Conservation (phyloP, 441 rosid genomes). For the Macaranga tanarius region DNA sequence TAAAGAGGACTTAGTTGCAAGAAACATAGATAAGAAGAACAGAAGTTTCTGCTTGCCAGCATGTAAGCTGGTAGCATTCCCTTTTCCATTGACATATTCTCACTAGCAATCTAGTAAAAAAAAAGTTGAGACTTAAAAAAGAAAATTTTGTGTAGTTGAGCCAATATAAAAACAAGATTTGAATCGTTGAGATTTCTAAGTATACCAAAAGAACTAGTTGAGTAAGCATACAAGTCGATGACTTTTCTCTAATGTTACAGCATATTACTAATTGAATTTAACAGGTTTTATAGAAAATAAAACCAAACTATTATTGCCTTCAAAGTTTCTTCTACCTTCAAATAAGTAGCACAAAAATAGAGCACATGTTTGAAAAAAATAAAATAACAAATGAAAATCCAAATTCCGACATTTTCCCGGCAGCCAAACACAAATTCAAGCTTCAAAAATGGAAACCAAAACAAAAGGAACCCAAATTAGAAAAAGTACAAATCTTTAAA, state of each 20-base stretch:
- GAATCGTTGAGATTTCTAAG: conserved; percentile 1
- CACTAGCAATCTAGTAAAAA: neutral
- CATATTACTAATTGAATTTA: neutral
- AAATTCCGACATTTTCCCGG: conserved; percentile 17
- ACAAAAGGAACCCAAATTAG: conserved; percentile 17
- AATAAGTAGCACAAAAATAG: neutral
- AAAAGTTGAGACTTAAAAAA: too few relatives aligned
- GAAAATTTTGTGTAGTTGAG: too few relatives aligned
- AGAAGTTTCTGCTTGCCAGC: conserved; percentile 4
- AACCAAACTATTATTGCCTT: conserved; percentile 1
- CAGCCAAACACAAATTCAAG: conserved; percentile 18
- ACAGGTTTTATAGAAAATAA: neutral
- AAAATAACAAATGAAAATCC: neutral
- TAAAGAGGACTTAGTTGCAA: neutral
- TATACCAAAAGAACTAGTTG: neutral
- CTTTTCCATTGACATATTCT: neutral
- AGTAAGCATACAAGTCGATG: conserved; percentile 12
- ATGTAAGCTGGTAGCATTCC: neutral
- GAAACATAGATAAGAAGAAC: neutral
- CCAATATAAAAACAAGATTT: neutral
- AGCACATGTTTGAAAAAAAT: neutral
- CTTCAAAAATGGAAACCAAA: conserved; percentile 11
- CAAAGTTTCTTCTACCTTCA: neutral
- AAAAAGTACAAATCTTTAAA: neutral
- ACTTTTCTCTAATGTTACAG: neutral